These are phyloP conservation scores for Penicillium sp. DNA, from an alignment of 2,329 filamentous ascomycete genomes.

Conservation along the genomic window DNA sequence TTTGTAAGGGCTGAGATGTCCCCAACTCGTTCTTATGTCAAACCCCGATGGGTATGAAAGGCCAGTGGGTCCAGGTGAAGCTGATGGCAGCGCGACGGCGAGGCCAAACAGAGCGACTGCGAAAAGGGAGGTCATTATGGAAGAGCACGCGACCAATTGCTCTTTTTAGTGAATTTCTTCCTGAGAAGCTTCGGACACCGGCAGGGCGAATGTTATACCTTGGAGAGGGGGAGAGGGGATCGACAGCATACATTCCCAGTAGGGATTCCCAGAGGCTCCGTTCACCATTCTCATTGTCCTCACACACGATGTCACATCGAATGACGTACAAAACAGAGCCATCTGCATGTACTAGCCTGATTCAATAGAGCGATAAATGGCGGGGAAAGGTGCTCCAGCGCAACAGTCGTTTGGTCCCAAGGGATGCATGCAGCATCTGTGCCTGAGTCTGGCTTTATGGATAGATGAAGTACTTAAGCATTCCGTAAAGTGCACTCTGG, in stretches of 20 bases:
- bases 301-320: background rate
- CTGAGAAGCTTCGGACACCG: background rate
- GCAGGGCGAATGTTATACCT: background rate
- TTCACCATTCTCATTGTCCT: background rate
- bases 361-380: too few species aligned
- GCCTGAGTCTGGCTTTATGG: too few species aligned
- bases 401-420: too few species aligned
- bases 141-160: background rate
- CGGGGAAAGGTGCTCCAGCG: too few species aligned
- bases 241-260: background rate
- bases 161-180: background rate
- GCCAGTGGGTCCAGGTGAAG: conserved; percentile 23
- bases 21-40: conserved; percentile 32
- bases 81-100: background rate
- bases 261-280: background rate
- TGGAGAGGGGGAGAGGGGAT: background rate
- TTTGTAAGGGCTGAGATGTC: conserved; percentile 30
- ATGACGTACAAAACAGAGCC: background rate
- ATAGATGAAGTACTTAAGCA: too few species aligned
- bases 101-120: conserved; percentile 10
- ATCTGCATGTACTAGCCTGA: too few species aligned
- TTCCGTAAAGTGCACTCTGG: too few species aligned
- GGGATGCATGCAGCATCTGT: too few species aligned
- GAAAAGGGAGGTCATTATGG: conserved; percentile 2
- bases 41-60: conserved; percentile 29